Evolutionary conservation across 2,329 filamentous ascomycete species (phyloP).

Genomic region (Colletotrichum kahawae): DNA sequence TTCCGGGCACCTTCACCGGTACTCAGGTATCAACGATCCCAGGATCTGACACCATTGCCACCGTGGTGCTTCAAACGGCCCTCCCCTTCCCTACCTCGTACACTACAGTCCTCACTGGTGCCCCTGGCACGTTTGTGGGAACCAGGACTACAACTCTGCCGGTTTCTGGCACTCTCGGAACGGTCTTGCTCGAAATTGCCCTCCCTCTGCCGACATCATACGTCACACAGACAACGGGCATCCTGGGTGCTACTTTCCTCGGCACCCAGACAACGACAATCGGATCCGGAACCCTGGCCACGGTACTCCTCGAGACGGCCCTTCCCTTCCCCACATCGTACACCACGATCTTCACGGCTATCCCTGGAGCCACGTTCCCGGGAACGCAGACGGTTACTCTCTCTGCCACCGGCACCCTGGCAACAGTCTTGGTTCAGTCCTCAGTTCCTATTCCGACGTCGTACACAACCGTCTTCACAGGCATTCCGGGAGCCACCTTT

Average conservation of each 20-base stretch:
- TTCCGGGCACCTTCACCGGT: neutral
- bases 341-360: neutral
- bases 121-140: neutral
- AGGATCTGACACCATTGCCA: neutral
- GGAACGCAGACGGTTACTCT: neutral
- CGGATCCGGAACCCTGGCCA: neutral
- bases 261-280: neutral
- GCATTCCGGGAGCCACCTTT: neutral
- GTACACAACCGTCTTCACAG: neutral
- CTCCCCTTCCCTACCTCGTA: neutral
- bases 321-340: neutral
- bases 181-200: neutral
- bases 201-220: neutral
- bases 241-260: neutral
- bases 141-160: neutral
- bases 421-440: neutral
- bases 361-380: neutral
- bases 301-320: neutral
- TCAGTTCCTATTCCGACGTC: slow-evolving; percentile 1
- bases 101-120: neutral
- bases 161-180: neutral
- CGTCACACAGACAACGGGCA: neutral
- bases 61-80: neutral
- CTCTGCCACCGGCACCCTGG: neutral
- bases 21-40: neutral